Evolutionary conservation across 352 stramenopile species (phyloP).

Genomic region (Phytopythium oedochilum): DNA sequence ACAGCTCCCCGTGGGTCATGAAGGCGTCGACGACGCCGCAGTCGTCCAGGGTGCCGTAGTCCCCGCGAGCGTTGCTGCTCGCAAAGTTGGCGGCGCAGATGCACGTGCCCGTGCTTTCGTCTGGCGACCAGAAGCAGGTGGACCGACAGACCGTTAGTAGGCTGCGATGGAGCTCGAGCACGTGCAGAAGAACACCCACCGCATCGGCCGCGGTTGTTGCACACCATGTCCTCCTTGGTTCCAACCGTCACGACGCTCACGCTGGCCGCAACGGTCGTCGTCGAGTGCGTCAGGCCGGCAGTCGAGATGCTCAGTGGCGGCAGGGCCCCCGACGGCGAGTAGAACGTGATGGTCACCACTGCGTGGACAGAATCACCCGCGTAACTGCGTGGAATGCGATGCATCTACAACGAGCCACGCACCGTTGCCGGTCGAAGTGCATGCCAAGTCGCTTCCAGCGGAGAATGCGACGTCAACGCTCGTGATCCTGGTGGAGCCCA

Average conservation of each 20-base stretch:
- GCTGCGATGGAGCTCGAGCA: not conserved
- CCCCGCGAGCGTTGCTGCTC: slow-evolving; percentile 50
- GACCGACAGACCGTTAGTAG: not conserved
- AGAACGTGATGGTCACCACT: slow-evolving; percentile 52
- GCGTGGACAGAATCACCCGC: too few species aligned
- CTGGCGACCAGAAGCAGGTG: slow-evolving; percentile 11
- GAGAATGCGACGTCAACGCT: slow-evolving; percentile 41
- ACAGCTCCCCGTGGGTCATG: slow-evolving; percentile 58
- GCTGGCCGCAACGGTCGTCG: slow-evolving; percentile 19
- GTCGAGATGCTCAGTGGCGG: slow-evolving; percentile 38
- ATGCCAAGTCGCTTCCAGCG: slow-evolving; percentile 24
- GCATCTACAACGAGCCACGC: not conserved
- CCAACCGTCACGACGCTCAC: slow-evolving; percentile 23
- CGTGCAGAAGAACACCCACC: slow-evolving; percentile 19
- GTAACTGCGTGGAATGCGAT: too few species aligned
- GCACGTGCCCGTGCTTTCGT: slow-evolving; percentile 59
- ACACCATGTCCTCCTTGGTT: slow-evolving; percentile 68
- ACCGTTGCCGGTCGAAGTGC: slow-evolving; percentile 40
- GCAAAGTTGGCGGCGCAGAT: slow-evolving; percentile 52
- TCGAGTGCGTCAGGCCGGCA: slow-evolving; percentile 29
- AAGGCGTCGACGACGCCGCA: slow-evolving; percentile 63
- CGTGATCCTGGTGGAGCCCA: slow-evolving; percentile 30
- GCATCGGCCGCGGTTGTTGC: slow-evolving; percentile 73
- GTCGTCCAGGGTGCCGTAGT: slow-evolving; percentile 41
- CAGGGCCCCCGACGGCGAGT: slow-evolving; percentile 57